phyloP scores from a whole-genome alignment of 495 filamentous ascomycete genomes.

The Hyaloscypha variabilis region DNA sequence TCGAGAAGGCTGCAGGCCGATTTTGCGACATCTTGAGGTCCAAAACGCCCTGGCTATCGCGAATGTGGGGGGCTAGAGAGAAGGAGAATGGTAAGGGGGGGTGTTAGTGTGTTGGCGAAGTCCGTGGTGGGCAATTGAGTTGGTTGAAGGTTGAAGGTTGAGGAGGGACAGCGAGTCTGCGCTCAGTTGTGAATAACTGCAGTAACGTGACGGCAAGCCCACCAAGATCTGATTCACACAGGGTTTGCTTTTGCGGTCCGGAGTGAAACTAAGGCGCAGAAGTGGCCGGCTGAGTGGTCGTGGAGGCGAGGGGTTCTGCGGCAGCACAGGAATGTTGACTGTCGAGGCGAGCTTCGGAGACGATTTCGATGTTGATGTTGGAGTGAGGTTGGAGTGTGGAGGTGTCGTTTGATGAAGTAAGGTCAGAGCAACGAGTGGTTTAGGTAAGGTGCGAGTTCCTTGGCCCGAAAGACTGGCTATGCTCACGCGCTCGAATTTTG shows the following conservation, averaged over 20 bases:
- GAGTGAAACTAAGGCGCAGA: conserved; percentile 22
- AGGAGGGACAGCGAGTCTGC: conserved; percentile 16
- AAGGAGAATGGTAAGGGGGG: conserved; percentile 45
- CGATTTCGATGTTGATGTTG: conserved; percentile 14
- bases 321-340: conserved; percentile 10
- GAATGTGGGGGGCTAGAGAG: conserved; percentile 49
- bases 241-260: conserved; percentile 23
- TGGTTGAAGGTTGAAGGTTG: conserved; percentile 25
- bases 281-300: background rate
- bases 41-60: conserved; percentile 32
- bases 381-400: conserved; percentile 22
- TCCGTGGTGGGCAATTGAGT: conserved; percentile 56
- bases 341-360: conserved; percentile 8
- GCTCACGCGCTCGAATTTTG: conserved; percentile 33
- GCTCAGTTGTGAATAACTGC: conserved; percentile 5
- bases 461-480: conserved; percentile 35
- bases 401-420: conserved; percentile 28
- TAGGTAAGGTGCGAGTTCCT: conserved; percentile 28
- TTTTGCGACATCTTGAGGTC: conserved; percentile 65
- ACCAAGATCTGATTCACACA: conserved; percentile 22
- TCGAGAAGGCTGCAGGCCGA: conserved; percentile 73
- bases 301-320: conserved; percentile 17
- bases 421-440: conserved; percentile 16
- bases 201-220: conserved; percentile 29
- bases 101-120: conserved; percentile 39